Percentiles rank a stretch among this genome's conserved stretches.
These are phyloP conservation scores for Pseudogymnoascus sp. DNA, from an alignment of 2,329 filamentous ascomycete species.

Conservation along the genomic window DNA sequence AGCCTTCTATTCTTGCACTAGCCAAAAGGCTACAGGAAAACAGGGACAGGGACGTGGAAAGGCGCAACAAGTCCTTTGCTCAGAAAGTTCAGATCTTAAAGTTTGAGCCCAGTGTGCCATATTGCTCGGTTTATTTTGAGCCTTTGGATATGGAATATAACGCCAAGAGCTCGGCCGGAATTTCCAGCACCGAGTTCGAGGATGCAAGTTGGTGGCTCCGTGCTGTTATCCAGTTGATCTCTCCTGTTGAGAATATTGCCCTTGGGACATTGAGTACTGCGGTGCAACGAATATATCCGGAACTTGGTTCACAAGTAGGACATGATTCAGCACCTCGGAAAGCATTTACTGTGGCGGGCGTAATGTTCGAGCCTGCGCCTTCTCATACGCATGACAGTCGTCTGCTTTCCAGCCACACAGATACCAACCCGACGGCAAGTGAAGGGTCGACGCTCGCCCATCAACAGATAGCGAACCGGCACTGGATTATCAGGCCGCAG, in stretches of 20 bases:
- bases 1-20: conserved; percentile 56
- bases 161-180: conserved; percentile 10
- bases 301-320: conserved; percentile 11
- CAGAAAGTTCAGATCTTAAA: conserved; percentile 31
- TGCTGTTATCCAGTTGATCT: conserved; percentile 41
- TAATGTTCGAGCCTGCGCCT: neutral
- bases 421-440: conserved; percentile 7
- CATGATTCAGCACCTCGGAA: neutral
- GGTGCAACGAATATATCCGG: conserved; percentile 36
- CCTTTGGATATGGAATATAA: neutral
- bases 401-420: conserved; percentile 2
- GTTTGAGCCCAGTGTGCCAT: conserved; percentile 31
- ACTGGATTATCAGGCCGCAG: neutral
- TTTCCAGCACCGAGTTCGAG: conserved; percentile 12
- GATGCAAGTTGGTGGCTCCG: neutral
- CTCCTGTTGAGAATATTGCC: conserved; percentile 38
- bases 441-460: neutral
- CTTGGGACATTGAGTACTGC: conserved; percentile 37
- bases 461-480: neutral
- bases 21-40: conserved; percentile 45
- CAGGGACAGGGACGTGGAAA: conserved; percentile 39
- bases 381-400: neutral
- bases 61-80: conserved; percentile 50
- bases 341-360: neutral
- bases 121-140: conserved; percentile 11